Conservation (phyloP, 2,329 filamentous ascomycete genomes). For the Xylaria sp. region DNA sequence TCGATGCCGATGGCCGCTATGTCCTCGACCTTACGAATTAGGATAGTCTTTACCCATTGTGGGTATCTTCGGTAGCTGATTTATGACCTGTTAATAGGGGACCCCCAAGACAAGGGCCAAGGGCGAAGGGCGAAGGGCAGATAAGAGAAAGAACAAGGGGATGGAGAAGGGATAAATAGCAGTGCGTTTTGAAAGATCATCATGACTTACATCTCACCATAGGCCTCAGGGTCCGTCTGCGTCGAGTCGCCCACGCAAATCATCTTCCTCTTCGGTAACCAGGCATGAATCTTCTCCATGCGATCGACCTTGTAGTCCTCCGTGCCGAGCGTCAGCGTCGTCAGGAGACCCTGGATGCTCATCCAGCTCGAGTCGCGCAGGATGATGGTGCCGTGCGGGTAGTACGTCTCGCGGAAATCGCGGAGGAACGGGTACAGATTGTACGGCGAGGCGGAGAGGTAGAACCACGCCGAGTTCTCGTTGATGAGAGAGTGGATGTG, state of each 20-base stretch:
- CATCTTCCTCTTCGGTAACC: constrained; percentile 82
- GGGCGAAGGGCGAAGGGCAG: background rate
- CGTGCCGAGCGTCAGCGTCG: constrained; percentile 81
- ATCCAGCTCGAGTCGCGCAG: constrained; percentile 88
- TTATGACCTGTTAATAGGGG: constrained; percentile 23
- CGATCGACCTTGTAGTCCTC: constrained; percentile 86
- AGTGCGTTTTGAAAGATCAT: background rate
- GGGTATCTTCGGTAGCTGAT: constrained; percentile 70
- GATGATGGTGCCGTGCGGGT: constrained; percentile 81
- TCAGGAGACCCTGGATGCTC: constrained; percentile 82
- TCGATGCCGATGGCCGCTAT: constrained; percentile 76
- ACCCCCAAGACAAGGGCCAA: background rate
- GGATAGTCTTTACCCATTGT: constrained; percentile 83
- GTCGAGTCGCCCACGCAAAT: constrained; percentile 91
- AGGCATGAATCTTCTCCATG: constrained; percentile 79
- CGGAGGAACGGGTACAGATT: constrained; percentile 91
- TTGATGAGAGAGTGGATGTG: constrained; percentile 67
- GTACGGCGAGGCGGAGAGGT: constrained; percentile 93
- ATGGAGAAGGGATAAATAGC: background rate
- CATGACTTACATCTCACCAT: constrained; percentile 76
- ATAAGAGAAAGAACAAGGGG: background rate
- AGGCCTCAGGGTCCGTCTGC: constrained; percentile 90
- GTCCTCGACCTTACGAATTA: constrained; percentile 85
- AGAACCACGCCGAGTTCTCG: constrained; percentile 82
- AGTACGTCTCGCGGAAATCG: constrained; percentile 76